Percentiles rank a stretch among this genome's conserved stretches.
These are phyloP conservation scores for Pichia sp. DNA, from an alignment of 1,139 yeast genomes.

Conservation along the genomic window DNA sequence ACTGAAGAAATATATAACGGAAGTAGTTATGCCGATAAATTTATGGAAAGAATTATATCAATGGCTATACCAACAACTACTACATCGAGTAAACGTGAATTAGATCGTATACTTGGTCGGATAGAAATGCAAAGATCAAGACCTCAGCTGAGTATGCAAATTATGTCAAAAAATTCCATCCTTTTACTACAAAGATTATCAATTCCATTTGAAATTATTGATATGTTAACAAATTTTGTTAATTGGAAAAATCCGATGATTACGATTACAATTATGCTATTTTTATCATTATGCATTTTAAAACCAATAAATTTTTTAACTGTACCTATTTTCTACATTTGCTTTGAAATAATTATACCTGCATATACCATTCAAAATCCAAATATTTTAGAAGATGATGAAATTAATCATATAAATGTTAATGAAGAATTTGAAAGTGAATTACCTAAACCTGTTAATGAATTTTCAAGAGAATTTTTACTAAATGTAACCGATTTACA, in stretches of 20 bases:
- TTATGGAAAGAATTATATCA: conserved; percentile 60
- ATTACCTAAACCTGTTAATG: conserved; percentile 70
- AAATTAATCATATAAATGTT: not conserved
- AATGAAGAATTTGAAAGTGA: conserved; percentile 31
- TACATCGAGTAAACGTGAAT: conserved; percentile 35
- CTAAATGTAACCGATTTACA: conserved; percentile 79
- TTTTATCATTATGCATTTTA: conserved; percentile 53
- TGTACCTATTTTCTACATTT: conserved; percentile 48
- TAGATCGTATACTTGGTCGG: conserved; percentile 40
- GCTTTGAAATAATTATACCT: conserved; percentile 60
- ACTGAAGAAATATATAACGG: too few relatives aligned
- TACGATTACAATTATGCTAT: conserved; percentile 53
- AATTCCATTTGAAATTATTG: conserved; percentile 53
- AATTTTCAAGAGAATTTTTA: conserved; percentile 70
- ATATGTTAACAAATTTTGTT: conserved; percentile 45
- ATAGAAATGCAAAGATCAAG: conserved; percentile 53
- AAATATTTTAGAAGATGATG: conserved; percentile 20
- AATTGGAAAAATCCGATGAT: conserved; percentile 61
- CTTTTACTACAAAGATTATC: conserved; percentile 60
- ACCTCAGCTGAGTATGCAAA: conserved; percentile 63
- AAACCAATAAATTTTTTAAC: conserved; percentile 53
- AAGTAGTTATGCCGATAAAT: conserved; percentile 48
- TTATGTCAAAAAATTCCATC: conserved; percentile 65
- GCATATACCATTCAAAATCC: conserved; percentile 50
- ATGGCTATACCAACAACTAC: conserved; percentile 64